A percentile compares a stretch with the other conserved stretches of the same genome.
These are phyloP conservation scores for Pleoardoris graminearum DNA, from an alignment of 2,329 filamentous ascomycete species.

Conservation along the genomic window DNA sequence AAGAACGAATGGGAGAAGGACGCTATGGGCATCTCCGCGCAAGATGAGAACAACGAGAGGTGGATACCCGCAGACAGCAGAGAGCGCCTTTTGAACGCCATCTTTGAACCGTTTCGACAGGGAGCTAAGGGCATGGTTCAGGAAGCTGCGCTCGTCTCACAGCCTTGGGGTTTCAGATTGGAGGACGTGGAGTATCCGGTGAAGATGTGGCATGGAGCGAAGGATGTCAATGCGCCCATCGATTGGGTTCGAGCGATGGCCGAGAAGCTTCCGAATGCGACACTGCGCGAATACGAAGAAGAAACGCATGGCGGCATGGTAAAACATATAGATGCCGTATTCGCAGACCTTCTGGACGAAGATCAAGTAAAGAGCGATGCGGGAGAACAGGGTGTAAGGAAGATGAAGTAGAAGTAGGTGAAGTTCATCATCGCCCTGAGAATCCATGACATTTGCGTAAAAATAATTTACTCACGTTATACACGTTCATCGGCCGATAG, in stretches of 20 bases:
- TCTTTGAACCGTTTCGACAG: conserved; percentile 1
- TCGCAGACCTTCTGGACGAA: not conserved
- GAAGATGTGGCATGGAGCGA: conserved; percentile 7
- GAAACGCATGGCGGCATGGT: conserved; percentile 3
- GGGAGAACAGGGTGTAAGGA: too few relatives aligned
- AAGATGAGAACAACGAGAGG: not conserved
- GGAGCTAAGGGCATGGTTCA: not conserved
- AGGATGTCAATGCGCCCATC: conserved; percentile 4
- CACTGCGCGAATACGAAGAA: not conserved
- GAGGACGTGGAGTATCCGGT: conserved; percentile 1
- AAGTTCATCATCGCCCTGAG: too few relatives aligned
- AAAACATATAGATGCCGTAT: not conserved
- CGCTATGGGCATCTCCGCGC: not conserved
- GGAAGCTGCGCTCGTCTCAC: conserved; percentile 3
- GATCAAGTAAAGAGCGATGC: not conserved
- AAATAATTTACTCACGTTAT: not conserved
- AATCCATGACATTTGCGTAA: too few relatives aligned
- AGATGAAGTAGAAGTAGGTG: too few relatives aligned
- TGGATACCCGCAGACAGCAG: not conserved
- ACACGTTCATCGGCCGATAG: too few relatives aligned
- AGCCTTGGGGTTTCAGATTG: not conserved
- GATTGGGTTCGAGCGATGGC: conserved; percentile 5
- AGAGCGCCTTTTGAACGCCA: not conserved
- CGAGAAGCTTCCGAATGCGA: not conserved
- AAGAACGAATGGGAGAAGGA: conserved; percentile 8